Evolutionary conservation across 352 stramenopile species (phyloP), one percentile per base, ranked within the genome.

Genomic region (Pythium volutum): DNA sequence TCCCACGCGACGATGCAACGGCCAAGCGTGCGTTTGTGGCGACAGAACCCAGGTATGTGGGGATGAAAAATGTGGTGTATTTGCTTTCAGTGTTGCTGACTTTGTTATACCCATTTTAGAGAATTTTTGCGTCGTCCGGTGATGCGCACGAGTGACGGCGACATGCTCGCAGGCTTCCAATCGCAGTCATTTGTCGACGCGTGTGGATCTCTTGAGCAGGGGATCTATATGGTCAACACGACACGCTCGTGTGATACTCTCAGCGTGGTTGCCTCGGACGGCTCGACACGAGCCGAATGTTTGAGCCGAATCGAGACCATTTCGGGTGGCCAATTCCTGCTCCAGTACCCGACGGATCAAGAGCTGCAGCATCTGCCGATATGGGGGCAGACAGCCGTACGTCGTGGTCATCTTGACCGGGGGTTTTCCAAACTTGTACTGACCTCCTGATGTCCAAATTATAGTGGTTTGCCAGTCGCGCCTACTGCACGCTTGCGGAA

Each of bases 211-310:
- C 33, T 92, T 48, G 22, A 81, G 33, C 34, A 58, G 15, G 58
- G 62, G 26, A 48, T 91, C 41, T 64, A 66, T 42, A 64, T 91
- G 22, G 68, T 90, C 25, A 94, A 94, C 54, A 75, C 77, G 14
- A 56, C 73, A 36, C 73, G 85, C 34, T 91, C 80, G 18, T 94
- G 85, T 43, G 85, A 94, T 55, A 89, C 83, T 0, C 53, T 92
- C 25, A 38, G 38, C 12, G 33, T 67, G n/a, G 25, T 45, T 25
- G 50, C 48, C 50, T 25, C 20, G 9, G 20, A 39, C 14, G 22
- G 14, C 14, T 22, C 20, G 9, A 55, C 41, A 4, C 50, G 63
- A 20, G 26, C 71, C 7, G 48, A 64, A 3, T 79, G 87, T 51
- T 26, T 88, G 6, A 39, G 62, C 12, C 8, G 82, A 34, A 75